A percentile compares a stretch with the other conserved stretches of the same genome.
phyloP scores from a whole-genome alignment of 2,329 filamentous ascomycete species.

The Xylariales sp. region DNA sequence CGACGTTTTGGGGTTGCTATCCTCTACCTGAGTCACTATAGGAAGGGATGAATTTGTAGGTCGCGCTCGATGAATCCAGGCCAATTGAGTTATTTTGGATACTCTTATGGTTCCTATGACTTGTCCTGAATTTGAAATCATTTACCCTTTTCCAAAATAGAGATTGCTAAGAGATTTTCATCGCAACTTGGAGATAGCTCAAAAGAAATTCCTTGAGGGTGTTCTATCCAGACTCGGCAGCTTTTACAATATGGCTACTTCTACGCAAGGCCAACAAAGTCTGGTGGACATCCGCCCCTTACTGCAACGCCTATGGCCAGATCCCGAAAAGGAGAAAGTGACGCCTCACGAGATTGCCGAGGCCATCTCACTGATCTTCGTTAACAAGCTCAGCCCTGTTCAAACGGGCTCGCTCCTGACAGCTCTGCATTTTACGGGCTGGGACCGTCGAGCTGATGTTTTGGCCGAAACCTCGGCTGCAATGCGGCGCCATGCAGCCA shows the following conservation, averaged over 20 bases:
- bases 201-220: slow-evolving; percentile 1
- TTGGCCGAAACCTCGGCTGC: slow-evolving; percentile 84
- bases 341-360: slow-evolving; percentile 85
- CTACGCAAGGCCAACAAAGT: slow-evolving; percentile 43
- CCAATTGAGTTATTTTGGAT: slow-evolving; percentile 21
- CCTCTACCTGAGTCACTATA: slow-evolving; percentile 19
- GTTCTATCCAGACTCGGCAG: slow-evolving; percentile 21
- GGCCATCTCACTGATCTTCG: slow-evolving; percentile 93
- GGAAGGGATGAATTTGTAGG: slow-evolving; percentile 13
- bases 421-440: slow-evolving; percentile 88
- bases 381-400: slow-evolving; percentile 86
- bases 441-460: slow-evolving; percentile 86
- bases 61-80: not conserved
- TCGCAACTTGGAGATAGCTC: not conserved
- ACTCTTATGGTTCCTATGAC: slow-evolving; percentile 3
- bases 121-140: not conserved
- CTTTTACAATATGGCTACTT: slow-evolving; percentile 21
- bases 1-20: slow-evolving; percentile 10
- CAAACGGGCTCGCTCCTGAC: slow-evolving; percentile 90
- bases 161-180: no score
- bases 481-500: slow-evolving; percentile 84
- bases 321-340: slow-evolving; percentile 62
- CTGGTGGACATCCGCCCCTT: slow-evolving; percentile 74
- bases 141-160: not conserved
- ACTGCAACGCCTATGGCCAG: slow-evolving; percentile 77